These are phyloP conservation scores for Fusarium verticillioides DNA, from an alignment of 2,329 filamentous ascomycete species.

Conservation along the genomic window DNA sequence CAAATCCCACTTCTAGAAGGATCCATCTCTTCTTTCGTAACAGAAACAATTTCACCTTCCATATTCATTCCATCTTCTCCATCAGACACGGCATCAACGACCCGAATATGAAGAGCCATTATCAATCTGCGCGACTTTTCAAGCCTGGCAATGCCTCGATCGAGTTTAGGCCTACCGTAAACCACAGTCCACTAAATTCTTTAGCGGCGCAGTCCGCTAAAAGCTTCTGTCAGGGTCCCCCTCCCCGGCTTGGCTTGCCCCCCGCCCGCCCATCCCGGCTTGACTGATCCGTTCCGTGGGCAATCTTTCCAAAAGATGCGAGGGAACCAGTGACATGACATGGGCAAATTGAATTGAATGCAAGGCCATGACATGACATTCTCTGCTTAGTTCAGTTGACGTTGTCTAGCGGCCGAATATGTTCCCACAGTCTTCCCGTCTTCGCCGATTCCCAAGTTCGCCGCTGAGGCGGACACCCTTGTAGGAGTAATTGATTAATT, in stretches of 20 bases:
- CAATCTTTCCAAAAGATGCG: neutral
- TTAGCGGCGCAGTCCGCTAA: neutral
- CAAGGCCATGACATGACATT: neutral
- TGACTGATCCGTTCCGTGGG: neutral
- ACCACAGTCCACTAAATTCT: constrained; percentile 11
- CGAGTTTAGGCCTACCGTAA: constrained; percentile 20
- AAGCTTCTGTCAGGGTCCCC: neutral
- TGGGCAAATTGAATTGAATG: neutral
- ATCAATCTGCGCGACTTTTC: constrained; percentile 3
- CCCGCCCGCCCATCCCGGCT: neutral
- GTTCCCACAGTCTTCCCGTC: neutral
- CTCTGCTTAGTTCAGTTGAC: neutral
- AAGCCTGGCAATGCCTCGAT: constrained; percentile 10
- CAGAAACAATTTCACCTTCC: neutral
- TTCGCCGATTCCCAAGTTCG: constrained; percentile 1
- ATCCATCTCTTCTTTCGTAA: neutral
- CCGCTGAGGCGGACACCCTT: neutral
- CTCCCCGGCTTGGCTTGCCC: neutral
- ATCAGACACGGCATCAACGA: neutral
- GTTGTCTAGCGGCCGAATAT: constrained; percentile 2
- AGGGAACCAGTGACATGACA: neutral
- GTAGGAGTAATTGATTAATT: neutral
- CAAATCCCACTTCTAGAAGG: neutral
- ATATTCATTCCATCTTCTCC: neutral
- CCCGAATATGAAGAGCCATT: neutral